phyloP scores from a whole-genome alignment of 192 early-diverging fungal species.

The Coemansia sp. region DNA sequence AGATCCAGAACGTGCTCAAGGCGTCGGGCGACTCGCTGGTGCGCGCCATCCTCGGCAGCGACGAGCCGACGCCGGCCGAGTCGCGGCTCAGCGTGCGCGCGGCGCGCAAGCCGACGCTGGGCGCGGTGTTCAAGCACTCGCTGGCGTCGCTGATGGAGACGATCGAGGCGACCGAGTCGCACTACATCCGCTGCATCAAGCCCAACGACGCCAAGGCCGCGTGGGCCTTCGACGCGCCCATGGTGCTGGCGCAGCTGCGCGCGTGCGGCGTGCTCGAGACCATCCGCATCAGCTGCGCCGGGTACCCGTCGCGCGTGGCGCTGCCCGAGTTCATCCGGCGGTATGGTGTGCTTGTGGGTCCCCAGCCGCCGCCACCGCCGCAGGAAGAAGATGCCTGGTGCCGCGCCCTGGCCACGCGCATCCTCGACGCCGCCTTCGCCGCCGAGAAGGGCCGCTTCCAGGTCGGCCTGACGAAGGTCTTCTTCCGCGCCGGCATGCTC shows the following conservation, averaged over 20 bases:
- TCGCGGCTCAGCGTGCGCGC: conserved; percentile 32
- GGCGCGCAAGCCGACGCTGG: conserved; percentile 85
- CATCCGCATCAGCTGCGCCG: conserved; percentile 96
- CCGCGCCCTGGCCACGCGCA: conserved; percentile 61
- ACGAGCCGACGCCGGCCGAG: background rate
- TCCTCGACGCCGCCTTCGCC: conserved; percentile 67
- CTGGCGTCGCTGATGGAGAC: conserved; percentile 94
- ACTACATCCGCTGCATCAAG: conserved; percentile 99
- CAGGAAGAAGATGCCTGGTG: conserved; percentile 51
- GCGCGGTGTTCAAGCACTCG: conserved; percentile 95
- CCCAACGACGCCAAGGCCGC: conserved; percentile 93
- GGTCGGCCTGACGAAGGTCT: conserved; percentile 93
- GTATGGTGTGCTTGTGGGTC: conserved; percentile 62
- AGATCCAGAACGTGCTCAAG: conserved; percentile 79
- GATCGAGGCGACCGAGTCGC: conserved; percentile 86
- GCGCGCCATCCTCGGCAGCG: conserved; percentile 64
- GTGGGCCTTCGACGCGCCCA: conserved; percentile 91
- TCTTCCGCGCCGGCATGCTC: conserved; percentile 96
- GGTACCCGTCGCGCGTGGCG: conserved; percentile 88
- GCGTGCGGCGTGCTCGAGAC: conserved; percentile 99
- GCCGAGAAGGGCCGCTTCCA: conserved; percentile 75
- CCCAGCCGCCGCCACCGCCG: conserved; percentile 6
- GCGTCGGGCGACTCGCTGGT: conserved; percentile 78
- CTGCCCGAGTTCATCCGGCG: conserved; percentile 93
- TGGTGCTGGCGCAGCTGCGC: conserved; percentile 91